Conservation (phyloP, 2,329 filamentous ascomycete species). For the Aspergillus fumigatiaffinis region DNA sequence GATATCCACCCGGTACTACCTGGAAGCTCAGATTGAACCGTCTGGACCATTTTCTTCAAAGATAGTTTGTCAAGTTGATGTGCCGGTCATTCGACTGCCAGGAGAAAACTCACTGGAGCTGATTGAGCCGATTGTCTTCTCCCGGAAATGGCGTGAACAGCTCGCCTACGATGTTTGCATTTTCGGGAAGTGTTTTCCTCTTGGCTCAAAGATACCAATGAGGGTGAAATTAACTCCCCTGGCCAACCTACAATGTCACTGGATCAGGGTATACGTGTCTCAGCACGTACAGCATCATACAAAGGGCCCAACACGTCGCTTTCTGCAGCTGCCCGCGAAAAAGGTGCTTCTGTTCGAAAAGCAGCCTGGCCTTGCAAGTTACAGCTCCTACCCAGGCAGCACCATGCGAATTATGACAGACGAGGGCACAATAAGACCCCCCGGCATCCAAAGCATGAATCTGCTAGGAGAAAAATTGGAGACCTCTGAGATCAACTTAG, state of each 20-base stretch:
- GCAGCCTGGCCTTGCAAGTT: slow-evolving; percentile 71
- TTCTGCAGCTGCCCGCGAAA: slow-evolving; percentile 74
- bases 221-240: slow-evolving; percentile 90
- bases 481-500: slow-evolving; percentile 91
- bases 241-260: slow-evolving; percentile 88
- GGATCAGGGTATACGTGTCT: slow-evolving; percentile 85
- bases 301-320: slow-evolving; percentile 70
- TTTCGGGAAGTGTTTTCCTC: slow-evolving; percentile 88
- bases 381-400: slow-evolving; percentile 69
- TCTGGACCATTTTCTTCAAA: slow-evolving; percentile 88
- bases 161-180: slow-evolving; percentile 95
- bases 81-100: slow-evolving; percentile 77
- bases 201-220: slow-evolving; percentile 83
- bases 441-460: slow-evolving; percentile 61
- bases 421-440: slow-evolving; percentile 67
- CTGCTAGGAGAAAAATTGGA: slow-evolving; percentile 80
- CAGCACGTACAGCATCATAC: slow-evolving; percentile 92
- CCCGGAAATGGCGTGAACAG: slow-evolving; percentile 90
- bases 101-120: slow-evolving; percentile 85
- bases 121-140: slow-evolving; percentile 90
- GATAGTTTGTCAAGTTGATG: slow-evolving; percentile 74
- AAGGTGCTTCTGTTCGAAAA: slow-evolving; percentile 89
- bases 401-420: slow-evolving; percentile 73
- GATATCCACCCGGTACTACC: slow-evolving; percentile 80
- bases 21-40: slow-evolving; percentile 80